Conservation (phyloP, 2,329 filamentous ascomycete genomes). For the Cyphellophora attinorum region DNA sequence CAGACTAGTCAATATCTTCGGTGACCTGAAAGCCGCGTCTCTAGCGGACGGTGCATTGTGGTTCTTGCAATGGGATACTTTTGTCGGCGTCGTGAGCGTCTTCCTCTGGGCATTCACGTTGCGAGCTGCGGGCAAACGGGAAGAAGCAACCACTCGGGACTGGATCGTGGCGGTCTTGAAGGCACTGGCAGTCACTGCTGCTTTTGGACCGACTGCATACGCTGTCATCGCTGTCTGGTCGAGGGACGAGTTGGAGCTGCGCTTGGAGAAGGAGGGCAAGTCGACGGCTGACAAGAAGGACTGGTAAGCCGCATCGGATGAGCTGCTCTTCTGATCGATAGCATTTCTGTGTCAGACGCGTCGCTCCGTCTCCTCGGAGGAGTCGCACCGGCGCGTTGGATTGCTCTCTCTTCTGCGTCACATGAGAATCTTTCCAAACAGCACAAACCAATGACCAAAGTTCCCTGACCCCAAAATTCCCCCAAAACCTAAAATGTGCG, state of each 20-base stretch:
- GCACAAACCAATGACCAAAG: no score
- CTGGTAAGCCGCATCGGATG: no score
- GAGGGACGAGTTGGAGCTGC: constrained; percentile 36
- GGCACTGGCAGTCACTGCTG: constrained; percentile 23
- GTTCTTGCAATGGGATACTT: constrained; percentile 42
- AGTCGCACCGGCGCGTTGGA: no score
- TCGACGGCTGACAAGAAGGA: neutral
- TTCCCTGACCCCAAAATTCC: no score
- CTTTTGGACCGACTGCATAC: constrained; percentile 36
- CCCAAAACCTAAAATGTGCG: no score
- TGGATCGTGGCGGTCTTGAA: constrained; percentile 25
- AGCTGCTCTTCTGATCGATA: no score
- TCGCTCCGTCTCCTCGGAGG: no score
- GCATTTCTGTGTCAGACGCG: no score
- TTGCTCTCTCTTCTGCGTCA: no score
- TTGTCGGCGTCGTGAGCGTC: constrained; percentile 32
- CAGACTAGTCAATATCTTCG: constrained; percentile 25
- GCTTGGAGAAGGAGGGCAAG: constrained; percentile 1
- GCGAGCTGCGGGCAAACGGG: constrained; percentile 22
- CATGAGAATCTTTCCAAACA: no score
- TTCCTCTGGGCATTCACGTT: constrained; percentile 37
- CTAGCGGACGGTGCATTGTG: constrained; percentile 33
- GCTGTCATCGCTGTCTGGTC: constrained; percentile 39
- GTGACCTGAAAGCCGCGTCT: constrained; percentile 20
- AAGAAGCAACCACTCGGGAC: constrained; percentile 19